A percentile compares a stretch with the other conserved stretches of the same genome.
phyloP scores from a whole-genome alignment of 164 flowering plant species.

The Magnolia officinalis region DNA sequence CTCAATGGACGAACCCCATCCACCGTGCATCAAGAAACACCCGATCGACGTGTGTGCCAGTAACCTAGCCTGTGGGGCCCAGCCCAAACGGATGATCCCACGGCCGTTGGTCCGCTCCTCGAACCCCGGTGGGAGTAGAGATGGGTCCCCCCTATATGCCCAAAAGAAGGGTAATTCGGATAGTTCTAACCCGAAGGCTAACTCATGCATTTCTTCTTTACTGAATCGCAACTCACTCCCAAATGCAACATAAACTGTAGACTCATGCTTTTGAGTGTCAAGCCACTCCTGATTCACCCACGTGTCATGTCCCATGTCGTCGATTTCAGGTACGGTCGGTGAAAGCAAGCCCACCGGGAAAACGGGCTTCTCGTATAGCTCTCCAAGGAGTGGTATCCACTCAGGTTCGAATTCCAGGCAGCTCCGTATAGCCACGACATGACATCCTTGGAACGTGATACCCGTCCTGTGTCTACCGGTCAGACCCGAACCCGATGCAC shows the following conservation, averaged over 20 bases:
- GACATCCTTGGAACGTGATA: not conserved
- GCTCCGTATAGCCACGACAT: constrained; percentile 11
- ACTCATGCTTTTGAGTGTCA: constrained; percentile 1
- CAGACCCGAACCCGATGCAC: not conserved
- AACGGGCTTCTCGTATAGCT: constrained; percentile 13
- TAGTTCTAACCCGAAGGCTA: constrained; percentile 28
- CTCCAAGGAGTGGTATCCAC: constrained; percentile 4
- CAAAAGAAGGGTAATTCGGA: constrained; percentile 39
- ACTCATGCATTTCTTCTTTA: constrained; percentile 22
- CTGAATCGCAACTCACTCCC: constrained; percentile 30
- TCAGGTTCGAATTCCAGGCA: constrained; percentile 15
- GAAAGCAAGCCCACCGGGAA: constrained; percentile 16
- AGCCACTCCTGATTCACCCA: constrained; percentile 26
- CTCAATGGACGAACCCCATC: constrained; percentile 45
- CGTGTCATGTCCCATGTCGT: no score
- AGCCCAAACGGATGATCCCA: constrained; percentile 29
- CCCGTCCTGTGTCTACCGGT: constrained; percentile 3
- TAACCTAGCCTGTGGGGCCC: constrained; percentile 44
- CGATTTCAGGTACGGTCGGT: not conserved
- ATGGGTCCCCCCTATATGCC: constrained; percentile 23
- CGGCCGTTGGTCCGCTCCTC: constrained; percentile 20
- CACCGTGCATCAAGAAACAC: constrained; percentile 38
- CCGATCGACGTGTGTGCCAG: constrained; percentile 40
- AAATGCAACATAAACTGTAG: constrained; percentile 30
- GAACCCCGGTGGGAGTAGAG: constrained; percentile 32